phyloP scores from a whole-genome alignment of 2,329 filamentous ascomycete genomes.

The Fusarium camptoceras region DNA sequence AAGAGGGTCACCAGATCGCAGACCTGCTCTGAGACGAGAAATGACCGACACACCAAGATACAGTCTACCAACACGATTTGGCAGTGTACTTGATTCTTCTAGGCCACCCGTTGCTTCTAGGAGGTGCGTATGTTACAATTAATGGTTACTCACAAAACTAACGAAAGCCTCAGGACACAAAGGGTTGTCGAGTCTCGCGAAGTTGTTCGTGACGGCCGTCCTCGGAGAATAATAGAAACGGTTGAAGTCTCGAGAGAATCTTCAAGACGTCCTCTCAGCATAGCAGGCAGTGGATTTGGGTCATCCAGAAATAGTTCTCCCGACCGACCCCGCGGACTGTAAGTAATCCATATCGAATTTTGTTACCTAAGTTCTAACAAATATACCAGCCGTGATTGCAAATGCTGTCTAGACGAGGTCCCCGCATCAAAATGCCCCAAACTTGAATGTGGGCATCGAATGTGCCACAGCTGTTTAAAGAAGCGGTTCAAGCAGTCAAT shows the following conservation, averaged over 20 bases:
- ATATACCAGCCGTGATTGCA: conserved; percentile 71
- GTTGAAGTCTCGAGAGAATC: conserved; percentile 43
- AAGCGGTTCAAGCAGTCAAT: conserved; percentile 80
- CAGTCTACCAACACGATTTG: conserved; percentile 41
- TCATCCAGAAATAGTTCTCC: conserved; percentile 45
- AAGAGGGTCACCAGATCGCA: conserved; percentile 45
- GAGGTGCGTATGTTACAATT: conserved; percentile 40
- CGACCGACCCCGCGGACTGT: conserved; percentile 45
- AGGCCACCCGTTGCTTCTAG: conserved; percentile 51
- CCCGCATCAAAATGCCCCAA: conserved; percentile 73
- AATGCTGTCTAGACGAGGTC: conserved; percentile 78
- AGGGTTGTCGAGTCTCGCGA: conserved; percentile 44
- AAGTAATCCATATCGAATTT: conserved; percentile 15
- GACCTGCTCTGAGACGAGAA: conserved; percentile 47
- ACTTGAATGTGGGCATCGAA: conserved; percentile 81
- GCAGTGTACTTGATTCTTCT: conserved; percentile 51
- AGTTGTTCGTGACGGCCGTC: conserved; percentile 39
- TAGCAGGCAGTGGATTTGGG: conserved; percentile 46
- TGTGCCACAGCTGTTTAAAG: conserved; percentile 83
- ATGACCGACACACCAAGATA: conserved; percentile 48
- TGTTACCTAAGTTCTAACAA: not conserved
- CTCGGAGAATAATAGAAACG: conserved; percentile 37
- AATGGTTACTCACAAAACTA: conserved; percentile 5
- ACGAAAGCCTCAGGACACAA: conserved; percentile 28
- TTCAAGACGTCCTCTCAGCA: conserved; percentile 44